Base-by-base conservation (phyloP, 805 yeast genomes). In the Metschnikowia similis region DNA sequence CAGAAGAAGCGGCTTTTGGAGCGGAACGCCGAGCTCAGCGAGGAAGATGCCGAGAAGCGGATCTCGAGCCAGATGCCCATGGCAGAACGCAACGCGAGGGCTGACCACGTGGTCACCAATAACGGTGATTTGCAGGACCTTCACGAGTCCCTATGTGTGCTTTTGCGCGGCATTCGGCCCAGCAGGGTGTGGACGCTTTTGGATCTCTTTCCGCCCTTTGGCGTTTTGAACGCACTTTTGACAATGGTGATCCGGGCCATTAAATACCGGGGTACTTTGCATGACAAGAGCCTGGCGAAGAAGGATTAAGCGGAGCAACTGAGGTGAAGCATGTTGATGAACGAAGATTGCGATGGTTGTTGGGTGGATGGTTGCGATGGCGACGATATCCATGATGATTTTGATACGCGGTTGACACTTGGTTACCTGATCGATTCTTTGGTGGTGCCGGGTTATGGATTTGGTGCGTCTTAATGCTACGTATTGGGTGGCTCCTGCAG, bases 1-100 rank as follows among this genome's bases (percentile, higher is more conserved):
- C 97, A 94, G 63, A 54, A 85, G 35, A 68, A 76, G 53, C 73
- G 99, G 50, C 73, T 94, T 36, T 61, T 77, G 52, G 57, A 56
- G 1, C 75, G 99, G 56, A 90, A 94, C 60, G 80, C 85, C 0
- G 84, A 82, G 29, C 66, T 92, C 55, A 63, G 82, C 2, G 63
- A 59, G 31, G 82, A 80, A 13, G 96, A 91, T 50, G 92, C 92
- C 0, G 60, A 70, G 8, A 78, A 84, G 51, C 74, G 98, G 49
- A 87, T 94, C 29, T 72, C 72, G 7, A 79, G 89, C 45, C 99
- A 94, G 64, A 83, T 90, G 86, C 63, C 84, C 2, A 76, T 79
- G 44, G 77, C 72, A 10, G 81, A 75, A 40, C 82, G 89, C 55
- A 74, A 77, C 17, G 60, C 61, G 17, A 71, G 75, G 45, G 83